Conservation (phyloP, 2,329 filamentous ascomycete genomes). For the Neofusicoccum sp. region DNA sequence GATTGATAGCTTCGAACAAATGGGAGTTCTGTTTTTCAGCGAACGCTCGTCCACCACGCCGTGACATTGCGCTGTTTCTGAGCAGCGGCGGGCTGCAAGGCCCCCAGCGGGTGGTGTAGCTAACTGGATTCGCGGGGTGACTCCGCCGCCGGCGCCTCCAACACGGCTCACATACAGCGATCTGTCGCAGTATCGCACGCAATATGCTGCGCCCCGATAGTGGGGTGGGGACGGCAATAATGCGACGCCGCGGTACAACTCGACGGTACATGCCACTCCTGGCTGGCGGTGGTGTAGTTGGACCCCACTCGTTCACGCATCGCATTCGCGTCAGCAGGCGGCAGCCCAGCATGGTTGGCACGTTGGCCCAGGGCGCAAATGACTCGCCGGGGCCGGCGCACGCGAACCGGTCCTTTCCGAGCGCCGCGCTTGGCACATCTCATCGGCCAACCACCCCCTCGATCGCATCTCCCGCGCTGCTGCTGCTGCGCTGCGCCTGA, state of each 20-base stretch:
- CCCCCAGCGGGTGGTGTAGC: not conserved
- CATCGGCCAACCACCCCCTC: not conserved
- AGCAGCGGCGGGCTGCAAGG: not conserved
- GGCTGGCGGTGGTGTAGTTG: not conserved
- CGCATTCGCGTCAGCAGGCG: not conserved
- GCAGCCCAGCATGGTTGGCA: not conserved
- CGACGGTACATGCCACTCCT: conserved; percentile 9
- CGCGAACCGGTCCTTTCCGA: conserved; percentile 9
- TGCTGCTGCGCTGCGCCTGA: not conserved
- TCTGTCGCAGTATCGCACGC: not conserved
- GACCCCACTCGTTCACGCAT: conserved; percentile 5
- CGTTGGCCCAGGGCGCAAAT: not conserved
- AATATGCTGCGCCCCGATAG: conserved; percentile 8
- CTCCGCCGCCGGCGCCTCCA: not conserved
- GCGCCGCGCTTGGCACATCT: conserved; percentile 1
- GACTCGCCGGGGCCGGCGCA: not conserved
- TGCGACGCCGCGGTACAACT: conserved; percentile 3
- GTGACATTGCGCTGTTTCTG: not conserved
- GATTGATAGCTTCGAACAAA: not conserved
- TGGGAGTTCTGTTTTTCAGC: not conserved
- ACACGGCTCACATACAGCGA: not conserved
- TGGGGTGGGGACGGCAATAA: not conserved
- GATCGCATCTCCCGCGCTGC: not conserved
- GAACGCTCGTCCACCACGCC: not conserved
- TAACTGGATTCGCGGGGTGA: conserved; percentile 1